phyloP scores from a whole-genome alignment of 805 yeast genomes.

The Jamesozyma lodderae region DNA sequence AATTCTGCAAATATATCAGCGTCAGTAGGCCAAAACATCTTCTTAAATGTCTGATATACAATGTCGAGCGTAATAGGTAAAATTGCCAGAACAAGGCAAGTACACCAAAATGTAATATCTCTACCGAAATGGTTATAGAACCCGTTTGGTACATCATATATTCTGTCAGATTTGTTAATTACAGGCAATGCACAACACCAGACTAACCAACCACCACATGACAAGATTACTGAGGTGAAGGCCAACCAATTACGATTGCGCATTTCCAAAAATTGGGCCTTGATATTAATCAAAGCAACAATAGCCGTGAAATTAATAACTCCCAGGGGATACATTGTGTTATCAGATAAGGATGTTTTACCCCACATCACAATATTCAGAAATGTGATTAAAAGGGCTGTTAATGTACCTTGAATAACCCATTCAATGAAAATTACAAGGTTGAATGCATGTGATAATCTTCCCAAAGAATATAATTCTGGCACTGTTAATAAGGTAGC shows the following conservation, averaged over 20 bases:
- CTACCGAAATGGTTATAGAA: constrained; percentile 62
- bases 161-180: constrained; percentile 45
- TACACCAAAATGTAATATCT: constrained; percentile 84
- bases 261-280: constrained; percentile 76
- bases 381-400: constrained; percentile 65
- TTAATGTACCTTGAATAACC: constrained; percentile 68
- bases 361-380: constrained; percentile 65
- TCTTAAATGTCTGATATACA: constrained; percentile 46
- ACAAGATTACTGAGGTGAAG: constrained; percentile 53
- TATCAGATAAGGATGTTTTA: constrained; percentile 53
- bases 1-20: constrained; percentile 69
- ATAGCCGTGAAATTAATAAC: constrained; percentile 64
- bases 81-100: constrained; percentile 46
- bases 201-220: constrained; percentile 74
- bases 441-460: constrained; percentile 66
- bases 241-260: constrained; percentile 62
- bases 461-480: constrained; percentile 72
- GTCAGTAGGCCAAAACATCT: constrained; percentile 55
- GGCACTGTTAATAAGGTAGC: constrained; percentile 87
- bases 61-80: constrained; percentile 63
- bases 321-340: constrained; percentile 76
- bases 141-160: constrained; percentile 66
- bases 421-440: constrained; percentile 61
- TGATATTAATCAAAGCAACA: constrained; percentile 63
- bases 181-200: constrained; percentile 77